Base-by-base conservation (phyloP, 1,284 basidiomycete species). In the Ustilago trichophora region DNA sequence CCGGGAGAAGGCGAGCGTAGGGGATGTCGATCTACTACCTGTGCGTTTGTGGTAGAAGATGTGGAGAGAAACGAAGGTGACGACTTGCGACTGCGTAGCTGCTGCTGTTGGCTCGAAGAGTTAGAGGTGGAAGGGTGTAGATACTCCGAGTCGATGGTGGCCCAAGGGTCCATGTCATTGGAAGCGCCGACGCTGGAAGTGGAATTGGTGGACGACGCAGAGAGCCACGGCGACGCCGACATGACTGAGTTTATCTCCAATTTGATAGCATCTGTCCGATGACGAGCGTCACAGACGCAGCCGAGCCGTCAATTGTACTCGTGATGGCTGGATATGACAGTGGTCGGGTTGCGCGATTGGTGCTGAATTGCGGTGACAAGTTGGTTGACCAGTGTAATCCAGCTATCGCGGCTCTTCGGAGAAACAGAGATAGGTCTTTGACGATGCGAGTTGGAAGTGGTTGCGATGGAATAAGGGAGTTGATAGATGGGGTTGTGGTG, bases 21-120 rank as follows among this genome's bases (percentile, higher is more conserved):
- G 10, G 65, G 65, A 51, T 68, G 65, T 45, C 65, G 58, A 37
- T 62, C 58, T 3, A 62, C 58, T 6, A 44, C 29, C 32, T 62
- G 46, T 10, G 63, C 35, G 40, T 41, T 49, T 15, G 36, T 19
- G n/a, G 34, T 41, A 3, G 44, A 11, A 13, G 51, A 44, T 12
- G 35, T 22, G 8, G 27, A n/a, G n/a, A 37, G 16, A 12, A 51
- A 48, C 0, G 44, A 37, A 2, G 60, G 49, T 24, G 57, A 60
- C 5, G 63, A 60, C 24, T 38, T 59, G 34, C 63, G 63, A 45
- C 48, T 60, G 22, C 63, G 56, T 9, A 66, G 22, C n/a, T 56
- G 56, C n/a, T 45, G 51, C 26, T 37, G 55, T 16, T 35, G 47
- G 2, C 10, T 19, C 12, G 36, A 40, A 16, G 46, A 48, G 5